These are phyloP conservation scores for Verticillium nubilum DNA, from an alignment of 2,329 filamentous ascomycete species.

Conservation along the genomic window DNA sequence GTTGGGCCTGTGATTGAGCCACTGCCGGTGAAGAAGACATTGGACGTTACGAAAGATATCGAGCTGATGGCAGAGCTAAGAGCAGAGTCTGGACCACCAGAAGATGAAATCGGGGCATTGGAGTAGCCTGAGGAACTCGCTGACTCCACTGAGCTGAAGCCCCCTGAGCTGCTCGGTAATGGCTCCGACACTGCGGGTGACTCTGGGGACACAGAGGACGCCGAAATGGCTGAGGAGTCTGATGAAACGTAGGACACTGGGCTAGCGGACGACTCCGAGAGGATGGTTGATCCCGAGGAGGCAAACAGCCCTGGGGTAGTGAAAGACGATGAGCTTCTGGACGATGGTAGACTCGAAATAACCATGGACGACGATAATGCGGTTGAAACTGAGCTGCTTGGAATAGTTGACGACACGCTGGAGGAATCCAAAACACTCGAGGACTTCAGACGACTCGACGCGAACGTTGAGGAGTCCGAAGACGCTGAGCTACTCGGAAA, in stretches of 20 bases:
- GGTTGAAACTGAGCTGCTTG: too few species aligned
- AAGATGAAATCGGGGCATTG: background rate
- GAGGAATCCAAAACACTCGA: too few species aligned
- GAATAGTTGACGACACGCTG: too few species aligned
- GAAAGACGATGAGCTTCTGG: too few species aligned
- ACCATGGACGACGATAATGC: too few species aligned
- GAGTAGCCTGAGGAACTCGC: background rate
- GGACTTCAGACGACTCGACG: too few species aligned
- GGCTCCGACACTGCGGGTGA: background rate
- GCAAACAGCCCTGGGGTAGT: too few species aligned
- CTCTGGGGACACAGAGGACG: background rate
- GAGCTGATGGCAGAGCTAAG: background rate
- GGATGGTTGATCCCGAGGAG: too few species aligned
- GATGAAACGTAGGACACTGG: background rate
- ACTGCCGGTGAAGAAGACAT: background rate
- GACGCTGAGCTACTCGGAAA: too few species aligned
- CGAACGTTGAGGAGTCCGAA: too few species aligned
- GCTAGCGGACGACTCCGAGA: too few species aligned
- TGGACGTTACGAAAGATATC: constrained; percentile 1
- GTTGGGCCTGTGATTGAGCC: constrained; percentile 4
- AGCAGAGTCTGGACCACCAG: background rate
- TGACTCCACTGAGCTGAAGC: background rate
- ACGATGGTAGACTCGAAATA: too few species aligned
- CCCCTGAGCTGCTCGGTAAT: background rate
- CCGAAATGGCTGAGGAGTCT: background rate